Percentiles rank a stretch among this genome's conserved stretches.
Evolutionary conservation across 2,329 filamentous ascomycete species (phyloP).

Genomic region (Colletotrichum sp.): DNA sequence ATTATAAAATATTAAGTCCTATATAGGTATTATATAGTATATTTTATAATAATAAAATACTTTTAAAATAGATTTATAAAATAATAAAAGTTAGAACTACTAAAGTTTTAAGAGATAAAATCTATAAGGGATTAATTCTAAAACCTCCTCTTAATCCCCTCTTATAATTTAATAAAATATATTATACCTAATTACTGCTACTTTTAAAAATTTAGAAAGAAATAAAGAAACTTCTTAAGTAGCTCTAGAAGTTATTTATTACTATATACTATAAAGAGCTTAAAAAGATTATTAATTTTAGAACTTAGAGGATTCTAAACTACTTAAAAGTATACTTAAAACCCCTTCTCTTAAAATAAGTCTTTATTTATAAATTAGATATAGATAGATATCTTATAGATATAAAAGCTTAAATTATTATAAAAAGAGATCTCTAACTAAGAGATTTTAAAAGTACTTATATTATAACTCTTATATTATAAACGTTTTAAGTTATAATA

Average conservation of each 20-base stretch:
- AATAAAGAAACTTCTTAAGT: background rate
- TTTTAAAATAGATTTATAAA: too few species aligned
- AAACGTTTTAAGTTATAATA: background rate
- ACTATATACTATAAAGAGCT: background rate
- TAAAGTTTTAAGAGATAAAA: too few species aligned
- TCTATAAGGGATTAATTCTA: too few species aligned
- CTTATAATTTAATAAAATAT: too few species aligned
- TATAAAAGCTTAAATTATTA: background rate
- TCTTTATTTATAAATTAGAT: background rate
- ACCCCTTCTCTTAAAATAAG: background rate
- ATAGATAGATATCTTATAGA: background rate
- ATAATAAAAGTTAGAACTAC: too few species aligned
- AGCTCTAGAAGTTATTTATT: background rate
- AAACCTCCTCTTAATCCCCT: rapidly evolving
- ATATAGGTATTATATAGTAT: too few species aligned
- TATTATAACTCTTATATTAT: background rate
- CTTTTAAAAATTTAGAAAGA: background rate
- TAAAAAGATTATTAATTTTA: background rate
- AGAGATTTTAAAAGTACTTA: background rate
- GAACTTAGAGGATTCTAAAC: background rate
- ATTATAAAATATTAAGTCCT: too few species aligned
- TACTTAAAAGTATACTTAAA: background rate
- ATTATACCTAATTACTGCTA: too few species aligned
- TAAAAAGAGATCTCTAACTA: background rate
- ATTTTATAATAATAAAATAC: too few species aligned